phyloP scores from a whole-genome alignment of 768 basidiomycete species.

The Leccinum subtestaceum region DNA sequence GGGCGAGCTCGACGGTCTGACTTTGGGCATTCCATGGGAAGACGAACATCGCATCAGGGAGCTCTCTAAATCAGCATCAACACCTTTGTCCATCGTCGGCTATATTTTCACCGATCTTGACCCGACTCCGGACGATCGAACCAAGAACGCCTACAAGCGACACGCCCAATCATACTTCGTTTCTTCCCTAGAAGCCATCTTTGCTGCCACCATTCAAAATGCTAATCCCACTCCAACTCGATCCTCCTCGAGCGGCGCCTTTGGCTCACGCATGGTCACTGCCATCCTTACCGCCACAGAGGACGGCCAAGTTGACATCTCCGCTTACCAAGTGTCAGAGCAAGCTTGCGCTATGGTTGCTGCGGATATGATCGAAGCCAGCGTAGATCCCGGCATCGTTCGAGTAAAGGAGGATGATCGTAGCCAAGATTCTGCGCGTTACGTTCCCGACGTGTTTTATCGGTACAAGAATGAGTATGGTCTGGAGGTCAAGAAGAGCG shows the following conservation, averaged over 20 bases:
- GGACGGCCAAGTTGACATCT: constrained; percentile 86
- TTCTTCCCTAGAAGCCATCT: constrained; percentile 92
- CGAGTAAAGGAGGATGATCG: constrained; percentile 91
- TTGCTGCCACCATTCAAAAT: constrained; percentile 84
- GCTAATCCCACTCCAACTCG: constrained; percentile 68
- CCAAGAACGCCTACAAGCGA: constrained; percentile 87
- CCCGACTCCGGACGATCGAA: constrained; percentile 80
- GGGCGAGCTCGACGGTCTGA: constrained; percentile 91
- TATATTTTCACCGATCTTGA: constrained; percentile 95
- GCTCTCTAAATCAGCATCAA: constrained; percentile 61
- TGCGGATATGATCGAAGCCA: constrained; percentile 97
- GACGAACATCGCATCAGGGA: constrained; percentile 78
- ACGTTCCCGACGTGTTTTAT: constrained; percentile 98
- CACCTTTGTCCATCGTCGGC: constrained; percentile 79
- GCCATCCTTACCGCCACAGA: constrained; percentile 89
- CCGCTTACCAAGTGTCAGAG: constrained; percentile 94
- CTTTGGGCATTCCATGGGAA: constrained; percentile 89
- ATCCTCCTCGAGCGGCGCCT: constrained; percentile 80
- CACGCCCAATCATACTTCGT: constrained; percentile 91
- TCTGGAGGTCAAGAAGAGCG: constrained; percentile 95
- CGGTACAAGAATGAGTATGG: constrained; percentile 98
- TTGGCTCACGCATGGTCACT: constrained; percentile 90
- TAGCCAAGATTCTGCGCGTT: constrained; percentile 67
- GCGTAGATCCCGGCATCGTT: constrained; percentile 90
- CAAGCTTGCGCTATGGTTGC: constrained; percentile 97